Evolutionary conservation across 2,329 filamentous ascomycete genomes (phyloP).

Genomic region (Paracorniculantispora psalliotae): DNA sequence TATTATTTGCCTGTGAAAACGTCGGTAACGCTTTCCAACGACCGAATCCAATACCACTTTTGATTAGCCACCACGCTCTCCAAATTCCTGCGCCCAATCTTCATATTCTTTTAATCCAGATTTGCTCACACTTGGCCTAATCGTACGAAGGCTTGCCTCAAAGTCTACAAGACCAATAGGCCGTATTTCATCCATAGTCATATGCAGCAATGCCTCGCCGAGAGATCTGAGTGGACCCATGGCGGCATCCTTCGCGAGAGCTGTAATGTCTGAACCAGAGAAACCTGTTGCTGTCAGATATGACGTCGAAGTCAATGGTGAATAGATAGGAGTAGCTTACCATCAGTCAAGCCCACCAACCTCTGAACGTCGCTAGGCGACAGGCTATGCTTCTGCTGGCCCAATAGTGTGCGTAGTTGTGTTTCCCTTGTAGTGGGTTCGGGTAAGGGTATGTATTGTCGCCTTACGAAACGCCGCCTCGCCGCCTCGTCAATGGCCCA

Average conservation of each 20-base stretch:
- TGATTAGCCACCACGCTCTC: conserved; percentile 74
- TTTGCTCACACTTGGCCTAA: conserved; percentile 84
- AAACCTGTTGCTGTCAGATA: conserved; percentile 60
- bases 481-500: conserved; percentile 99
- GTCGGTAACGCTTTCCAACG: neutral
- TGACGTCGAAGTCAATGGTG: conserved; percentile 1
- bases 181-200: conserved; percentile 90
- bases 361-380: conserved; percentile 64
- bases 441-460: conserved; percentile 93
- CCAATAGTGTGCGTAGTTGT: conserved; percentile 74
- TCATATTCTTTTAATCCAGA: conserved; percentile 84
- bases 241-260: conserved; percentile 92
- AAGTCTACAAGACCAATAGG: conserved; percentile 83
- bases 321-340: conserved; percentile 42
- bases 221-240: conserved; percentile 92
- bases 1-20: neutral
- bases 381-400: conserved; percentile 82
- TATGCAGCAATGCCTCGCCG: conserved; percentile 82
- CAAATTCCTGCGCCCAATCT: conserved; percentile 90
- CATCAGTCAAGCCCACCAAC: conserved; percentile 78
- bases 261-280: conserved; percentile 94
- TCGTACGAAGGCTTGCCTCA: conserved; percentile 73
- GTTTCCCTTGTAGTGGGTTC: conserved; percentile 74
- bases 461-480: conserved; percentile 78
- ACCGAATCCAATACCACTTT: neutral